Conservation (phyloP, 2,329 filamentous ascomycete species). For the Xylariaceae sp. region DNA sequence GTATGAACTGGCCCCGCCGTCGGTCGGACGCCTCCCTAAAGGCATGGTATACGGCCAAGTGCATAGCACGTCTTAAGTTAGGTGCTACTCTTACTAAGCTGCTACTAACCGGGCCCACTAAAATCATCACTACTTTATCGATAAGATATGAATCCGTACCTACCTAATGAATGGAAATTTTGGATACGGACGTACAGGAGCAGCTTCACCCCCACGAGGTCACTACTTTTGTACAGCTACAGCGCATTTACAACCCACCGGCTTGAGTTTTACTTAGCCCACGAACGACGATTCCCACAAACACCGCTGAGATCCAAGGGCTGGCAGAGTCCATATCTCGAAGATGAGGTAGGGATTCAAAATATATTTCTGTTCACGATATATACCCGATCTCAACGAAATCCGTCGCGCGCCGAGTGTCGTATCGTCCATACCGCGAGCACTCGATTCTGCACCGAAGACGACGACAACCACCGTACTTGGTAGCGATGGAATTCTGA, state of each 20-base stretch:
- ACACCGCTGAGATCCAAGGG: constrained; percentile 1
- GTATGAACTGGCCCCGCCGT: no score
- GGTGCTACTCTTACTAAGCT: no score
- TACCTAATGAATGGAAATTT: constrained; percentile 11
- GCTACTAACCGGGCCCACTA: not conserved
- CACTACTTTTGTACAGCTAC: constrained; percentile 8
- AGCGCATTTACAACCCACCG: not conserved
- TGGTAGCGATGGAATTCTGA: not conserved
- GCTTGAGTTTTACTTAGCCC: constrained; percentile 3
- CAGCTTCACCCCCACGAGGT: constrained; percentile 12
- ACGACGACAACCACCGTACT: not conserved
- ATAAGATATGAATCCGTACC: constrained; percentile 4
- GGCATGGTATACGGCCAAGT: no score
- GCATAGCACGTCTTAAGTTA: no score
- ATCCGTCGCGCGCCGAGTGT: constrained; percentile 1
- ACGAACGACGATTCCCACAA: not conserved
- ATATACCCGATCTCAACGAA: constrained; percentile 1
- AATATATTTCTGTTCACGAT: not conserved
- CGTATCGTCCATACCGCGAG: not conserved
- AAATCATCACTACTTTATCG: constrained; percentile 1
- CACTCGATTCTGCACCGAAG: not conserved
- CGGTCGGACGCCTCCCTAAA: no score
- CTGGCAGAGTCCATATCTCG: constrained; percentile 8
- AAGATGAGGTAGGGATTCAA: constrained; percentile 30
- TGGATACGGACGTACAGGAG: constrained; percentile 4